Conservation (phyloP, 2,329 filamentous ascomycete genomes). For the Chrysoporthe deuterocubensis region DNA sequence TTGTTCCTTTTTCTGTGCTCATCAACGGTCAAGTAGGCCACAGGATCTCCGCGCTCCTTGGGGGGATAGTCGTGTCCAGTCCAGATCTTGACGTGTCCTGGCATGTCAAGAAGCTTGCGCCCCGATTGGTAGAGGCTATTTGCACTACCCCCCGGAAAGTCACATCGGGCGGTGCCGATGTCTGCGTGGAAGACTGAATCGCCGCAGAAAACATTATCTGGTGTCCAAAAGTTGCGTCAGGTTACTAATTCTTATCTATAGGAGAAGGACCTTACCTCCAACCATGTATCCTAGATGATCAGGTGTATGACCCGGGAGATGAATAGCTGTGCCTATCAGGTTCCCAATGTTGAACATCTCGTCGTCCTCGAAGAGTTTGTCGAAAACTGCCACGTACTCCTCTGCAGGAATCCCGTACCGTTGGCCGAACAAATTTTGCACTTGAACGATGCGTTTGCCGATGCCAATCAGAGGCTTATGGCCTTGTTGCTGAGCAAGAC, state of each 20-base stretch:
- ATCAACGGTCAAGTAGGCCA: conserved; percentile 48
- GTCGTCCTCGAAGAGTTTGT: conserved; percentile 56
- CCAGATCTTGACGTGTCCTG: conserved; percentile 52
- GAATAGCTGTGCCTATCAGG: conserved; percentile 50
- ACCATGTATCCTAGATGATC: conserved; percentile 64
- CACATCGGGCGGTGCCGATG: conserved; percentile 56
- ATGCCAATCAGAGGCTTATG: conserved; percentile 54
- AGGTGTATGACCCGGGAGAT: conserved; percentile 64
- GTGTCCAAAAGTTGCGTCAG: conserved; percentile 1
- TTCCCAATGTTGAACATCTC: conserved; percentile 56
- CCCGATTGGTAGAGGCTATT: conserved; percentile 48
- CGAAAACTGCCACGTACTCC: conserved; percentile 55
- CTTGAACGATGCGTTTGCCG: conserved; percentile 54
- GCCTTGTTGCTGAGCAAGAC: conserved; percentile 42
- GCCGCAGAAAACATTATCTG: conserved; percentile 54
- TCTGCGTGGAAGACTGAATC: conserved; percentile 58
- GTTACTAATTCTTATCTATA: neutral
- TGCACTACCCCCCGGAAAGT: conserved; percentile 58
- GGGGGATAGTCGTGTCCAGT: conserved; percentile 60
- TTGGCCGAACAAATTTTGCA: conserved; percentile 54
- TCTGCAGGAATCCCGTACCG: conserved; percentile 49
- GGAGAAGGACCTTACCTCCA: conserved; percentile 42
- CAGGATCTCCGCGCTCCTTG: conserved; percentile 37
- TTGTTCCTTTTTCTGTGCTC: conserved; percentile 53
- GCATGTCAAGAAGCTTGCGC: conserved; percentile 46